These are phyloP conservation scores for Circinella minor DNA, from an alignment of 371 early-diverging fungal species.

Conservation along the genomic window DNA sequence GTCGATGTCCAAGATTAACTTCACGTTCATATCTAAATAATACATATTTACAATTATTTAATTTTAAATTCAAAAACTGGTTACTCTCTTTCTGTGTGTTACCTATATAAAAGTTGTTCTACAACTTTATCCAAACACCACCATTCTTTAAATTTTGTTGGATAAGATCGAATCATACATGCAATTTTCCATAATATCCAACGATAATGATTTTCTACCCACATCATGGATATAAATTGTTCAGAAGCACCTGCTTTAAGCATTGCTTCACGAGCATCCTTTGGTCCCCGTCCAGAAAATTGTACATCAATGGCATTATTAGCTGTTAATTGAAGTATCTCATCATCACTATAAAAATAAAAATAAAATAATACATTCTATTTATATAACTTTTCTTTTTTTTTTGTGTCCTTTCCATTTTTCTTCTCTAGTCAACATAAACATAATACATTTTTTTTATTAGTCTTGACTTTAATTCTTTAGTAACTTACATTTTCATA, in stretches of 20 bases:
- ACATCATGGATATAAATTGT: conserved; percentile 42
- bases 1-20: conserved; percentile 67
- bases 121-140: conserved; percentile 58
- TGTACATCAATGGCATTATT: conserved; percentile 28
- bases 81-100: background rate
- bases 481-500: conserved; percentile 20
- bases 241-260: conserved; percentile 46
- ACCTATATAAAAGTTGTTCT: conserved; percentile 67
- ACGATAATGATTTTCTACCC: conserved; percentile 63
- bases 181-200: conserved; percentile 31
- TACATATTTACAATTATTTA: too few species aligned
- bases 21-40: conserved; percentile 71
- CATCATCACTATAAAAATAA: background rate
- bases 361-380: background rate
- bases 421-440: too few species aligned
- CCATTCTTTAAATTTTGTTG: conserved; percentile 36
- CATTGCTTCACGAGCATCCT: conserved; percentile 45
- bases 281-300: conserved; percentile 52
- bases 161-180: conserved; percentile 42
- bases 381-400: background rate
- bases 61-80: too few species aligned
- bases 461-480: background rate
- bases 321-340: conserved; percentile 33
- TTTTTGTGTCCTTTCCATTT: background rate
- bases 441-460: too few species aligned